Evolutionary conservation across 306 rosid species (phyloP), one percentile per base, ranked within the genome.

Genomic region (Canavalia gladiata): DNA sequence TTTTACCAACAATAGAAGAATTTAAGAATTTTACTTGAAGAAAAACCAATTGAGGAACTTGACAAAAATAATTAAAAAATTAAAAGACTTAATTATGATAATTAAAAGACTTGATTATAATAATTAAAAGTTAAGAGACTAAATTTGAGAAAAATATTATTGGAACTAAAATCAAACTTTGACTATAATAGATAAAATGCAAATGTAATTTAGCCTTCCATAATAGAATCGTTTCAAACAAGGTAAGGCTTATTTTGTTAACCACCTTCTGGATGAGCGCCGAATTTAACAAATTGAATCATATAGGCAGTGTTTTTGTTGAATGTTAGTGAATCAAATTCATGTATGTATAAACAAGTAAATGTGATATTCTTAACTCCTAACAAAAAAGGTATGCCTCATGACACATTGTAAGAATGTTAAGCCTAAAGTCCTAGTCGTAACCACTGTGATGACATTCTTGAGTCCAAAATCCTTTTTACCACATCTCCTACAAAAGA

Each of bases 401-500:
- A 66, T 28, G 65, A 37, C 77, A 80, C 77, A 75, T 74, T 77
- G 73, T 52, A 75, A 81, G 43, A 64, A 78, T 66, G 12, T 73
- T 57, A 66, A 54, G 62, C 75, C 93, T 92, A 88, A 57, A 90
- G 92, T 33, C 88, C 90, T 78, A 91, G 88, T 59, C 88, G 72
- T 87, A 89, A 83, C 94, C 98, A 92, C 25, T 81, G 83, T 31
- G 90, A 68, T 1, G 91, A 74, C 55, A 80, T 70, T 85, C 54
- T 87, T 28, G 87, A 43, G 60, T 90, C 95, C 84, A 88, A 81
- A 75, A 93, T 73, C 84, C 76, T 90, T 89, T 88, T 87, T 85
- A 92, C 97, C 73, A 90, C 92, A 2, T 86, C 90, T 50, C 82
- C 83, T 39, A 93, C 91, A 33, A 89, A 93, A 75, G 88, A 85